Base-by-base conservation (phyloP, 106 monocot genomes). In the Acorus gramineus region DNA sequence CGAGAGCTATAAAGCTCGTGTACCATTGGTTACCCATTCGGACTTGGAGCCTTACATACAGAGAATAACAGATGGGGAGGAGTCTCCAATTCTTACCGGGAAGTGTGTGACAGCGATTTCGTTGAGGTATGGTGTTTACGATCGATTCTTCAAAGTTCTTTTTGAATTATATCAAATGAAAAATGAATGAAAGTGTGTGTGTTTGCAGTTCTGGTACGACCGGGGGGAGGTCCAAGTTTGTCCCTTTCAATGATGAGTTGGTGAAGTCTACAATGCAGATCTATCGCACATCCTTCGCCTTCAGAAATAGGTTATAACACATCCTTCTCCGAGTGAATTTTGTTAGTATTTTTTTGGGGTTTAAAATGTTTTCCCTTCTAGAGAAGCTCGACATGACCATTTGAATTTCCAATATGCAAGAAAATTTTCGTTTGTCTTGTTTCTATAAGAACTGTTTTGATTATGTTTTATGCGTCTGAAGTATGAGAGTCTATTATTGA, bases 11-110 rank as follows among this genome's bases (percentile, higher is more conserved):
- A 85, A 74, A 64, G 74, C 80, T 3, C 79, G 85, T 54, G 77
- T 96, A 46, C 95, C 95, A 14, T 42, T 96, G 47, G 73, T 84
- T 10, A 83, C 82, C 48, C 90, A 96, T 43, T 10, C 60, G 43
- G 95, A 96, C 46, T 54, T 96, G 69, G 90, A 87, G 57, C 73
- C 82, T 53, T 87, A 83, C 48, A 85, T 96, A 7, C 81, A 73
- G 56, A 82, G 87, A 63, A 90, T 96, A 63, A 82, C 56, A 5
- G 90, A 84, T 54, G 90, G 95, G 10, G 90, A 85, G 46, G 10
- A 60, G 13, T 78, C 82, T 2, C 76, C 78, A 2, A 53, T 96
- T 43, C 87, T 91, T 59, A 96, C 95, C 2, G 82, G 76, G 50
- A 81, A 78, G 52, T 87, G 82, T 1, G 75, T 90, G 56, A 80